These are phyloP conservation scores for Phalaenopsis equestris DNA, from an alignment of 106 monocot genomes.

Conservation along the genomic window DNA sequence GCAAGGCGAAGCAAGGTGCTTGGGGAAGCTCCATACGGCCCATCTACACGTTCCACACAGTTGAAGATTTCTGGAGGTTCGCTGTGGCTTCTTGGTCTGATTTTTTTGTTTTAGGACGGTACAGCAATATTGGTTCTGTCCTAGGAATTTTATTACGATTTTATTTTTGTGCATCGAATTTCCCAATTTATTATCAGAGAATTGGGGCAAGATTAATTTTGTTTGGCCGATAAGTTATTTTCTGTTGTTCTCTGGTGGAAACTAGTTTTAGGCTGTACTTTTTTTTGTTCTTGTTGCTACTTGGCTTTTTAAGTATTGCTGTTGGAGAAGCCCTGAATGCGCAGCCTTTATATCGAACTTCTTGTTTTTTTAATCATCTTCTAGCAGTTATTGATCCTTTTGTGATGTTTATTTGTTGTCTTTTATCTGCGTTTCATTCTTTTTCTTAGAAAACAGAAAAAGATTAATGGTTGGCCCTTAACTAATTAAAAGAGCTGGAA, in stretches of 20 bases:
- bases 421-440: too few species aligned
- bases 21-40: slow-evolving; percentile 79
- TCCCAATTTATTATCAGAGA: too few species aligned
- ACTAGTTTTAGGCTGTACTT: neutral
- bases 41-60: slow-evolving; percentile 71
- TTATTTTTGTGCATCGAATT: too few species aligned
- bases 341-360: too few species aligned
- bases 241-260: neutral
- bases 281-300: neutral
- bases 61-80: slow-evolving; percentile 92
- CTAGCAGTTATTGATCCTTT: too few species aligned
- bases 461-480: too few species aligned
- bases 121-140: too few species aligned
- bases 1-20: slow-evolving; percentile 41
- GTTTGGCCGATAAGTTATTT: neutral
- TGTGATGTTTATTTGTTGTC: too few species aligned
- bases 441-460: too few species aligned
- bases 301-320: neutral
- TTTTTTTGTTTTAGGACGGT: neutral
- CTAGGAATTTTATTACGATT: too few species aligned
- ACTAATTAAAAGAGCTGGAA: too few species aligned
- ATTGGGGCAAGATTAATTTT: neutral
- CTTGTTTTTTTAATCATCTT: too few species aligned
- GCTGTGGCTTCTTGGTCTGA: neutral
- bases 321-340: neutral